Evolutionary conservation across 2,329 filamentous ascomycete genomes (phyloP), one percentile per base, ranked within the genome.

Genomic region (Metarhizium album): DNA sequence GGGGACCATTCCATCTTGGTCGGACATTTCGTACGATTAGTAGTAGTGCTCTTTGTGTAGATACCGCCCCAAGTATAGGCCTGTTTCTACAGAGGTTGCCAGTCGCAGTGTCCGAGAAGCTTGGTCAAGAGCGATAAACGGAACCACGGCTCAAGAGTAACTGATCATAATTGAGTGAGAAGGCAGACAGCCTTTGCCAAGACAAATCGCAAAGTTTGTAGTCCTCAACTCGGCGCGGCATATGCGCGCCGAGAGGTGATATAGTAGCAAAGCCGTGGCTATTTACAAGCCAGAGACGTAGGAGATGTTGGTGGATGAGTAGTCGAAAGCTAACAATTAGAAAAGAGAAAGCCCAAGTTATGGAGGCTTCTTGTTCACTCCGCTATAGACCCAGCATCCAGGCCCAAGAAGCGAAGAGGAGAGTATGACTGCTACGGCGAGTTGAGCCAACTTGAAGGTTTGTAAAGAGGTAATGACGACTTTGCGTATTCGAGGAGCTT

Each of bases 281-380:
- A 46, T 27, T 48, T 49, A 49, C 45, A 40, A 48, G 48, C 31
- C 31, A 23, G 33, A 27, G 45, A 4, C 18, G 9, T 5, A 40
- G 42, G 42, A 33, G n/a, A 13, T 45, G 14, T 24, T 23, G 33
- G 38, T 47, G 22, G 23, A 35, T 3, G 13, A 18, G 8, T 23
- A 16, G 14, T 43, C 8, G 22, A 23, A 14, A 11, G 22, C 20
- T 13, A n/a, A 43, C 16, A 16, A 43, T 18, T 9, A 45, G 24
- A 29, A 27, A 38, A 46, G 13, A 37, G 16, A 4, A 33, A 42
- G 27, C 27, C 27, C 11, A 29, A 29, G 74, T 96, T 97, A 97
- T 79, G 91, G 91, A 69, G 93, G 91, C 75, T 95, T 91, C 78
- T 90, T 93, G 78, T 93, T 88, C 76, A 90, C 87, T 86, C 91